Percentiles rank a stretch among this genome's conserved stretches.
Conservation (phyloP, 148 eudicot genomes). For the Rhododendron ferrugineum region DNA sequence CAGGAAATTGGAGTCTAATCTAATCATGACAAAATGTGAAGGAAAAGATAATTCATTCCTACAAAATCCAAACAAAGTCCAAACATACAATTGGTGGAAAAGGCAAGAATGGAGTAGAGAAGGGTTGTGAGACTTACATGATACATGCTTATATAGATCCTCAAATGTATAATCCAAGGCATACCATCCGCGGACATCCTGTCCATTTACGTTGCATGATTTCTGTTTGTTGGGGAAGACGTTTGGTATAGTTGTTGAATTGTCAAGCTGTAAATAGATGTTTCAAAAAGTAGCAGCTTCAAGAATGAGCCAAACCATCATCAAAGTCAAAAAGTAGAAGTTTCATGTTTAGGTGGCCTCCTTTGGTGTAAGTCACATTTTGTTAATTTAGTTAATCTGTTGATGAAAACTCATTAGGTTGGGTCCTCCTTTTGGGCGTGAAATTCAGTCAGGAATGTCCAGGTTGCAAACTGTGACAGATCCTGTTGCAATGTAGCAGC, state of each 20-base stretch:
- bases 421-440: too few relatives aligned
- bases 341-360: too few relatives aligned
- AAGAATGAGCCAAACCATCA: too few relatives aligned
- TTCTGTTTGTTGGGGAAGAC: conserved; percentile 40
- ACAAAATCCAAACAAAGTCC: not conserved
- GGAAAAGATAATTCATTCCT: not conserved
- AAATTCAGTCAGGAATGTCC: too few relatives aligned
- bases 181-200: conserved; percentile 57
- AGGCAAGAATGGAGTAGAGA: not conserved
- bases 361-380: too few relatives aligned
- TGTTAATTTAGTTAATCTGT: too few relatives aligned
- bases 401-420: too few relatives aligned
- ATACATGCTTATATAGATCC: conserved; percentile 28
- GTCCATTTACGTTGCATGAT: conserved; percentile 57
- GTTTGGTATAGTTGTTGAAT: conserved; percentile 39
- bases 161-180: conserved; percentile 45
- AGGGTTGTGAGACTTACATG: conserved; percentile 37
- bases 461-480: too few relatives aligned
- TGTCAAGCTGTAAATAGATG: too few relatives aligned
- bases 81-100: not conserved
- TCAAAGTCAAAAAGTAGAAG: too few relatives aligned
- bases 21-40: not conserved
- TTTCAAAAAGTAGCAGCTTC: too few relatives aligned
- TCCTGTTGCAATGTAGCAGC: too few relatives aligned
- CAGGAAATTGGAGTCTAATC: not conserved